Evolutionary conservation across 2,329 filamentous ascomycete species (phyloP), one percentile per base, ranked within the genome.

Genomic region (Alternaria rosae): DNA sequence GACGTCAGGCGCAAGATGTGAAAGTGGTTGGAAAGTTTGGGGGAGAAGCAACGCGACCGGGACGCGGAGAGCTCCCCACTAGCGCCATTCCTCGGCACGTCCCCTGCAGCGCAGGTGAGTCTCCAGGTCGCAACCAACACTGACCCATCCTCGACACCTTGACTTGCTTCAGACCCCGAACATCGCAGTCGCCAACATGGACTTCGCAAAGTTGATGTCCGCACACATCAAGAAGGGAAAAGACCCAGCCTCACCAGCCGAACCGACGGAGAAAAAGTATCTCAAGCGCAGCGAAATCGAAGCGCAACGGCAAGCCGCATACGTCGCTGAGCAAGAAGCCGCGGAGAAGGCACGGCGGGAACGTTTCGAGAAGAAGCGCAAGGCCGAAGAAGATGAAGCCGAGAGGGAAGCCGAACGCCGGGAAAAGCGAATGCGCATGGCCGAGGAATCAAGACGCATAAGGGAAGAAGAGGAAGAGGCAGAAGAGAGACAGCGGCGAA

Each of bases 151-250:
- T 28, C 32, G 6, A 44, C 47, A 54, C 20, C 5, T 28, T n/a
- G 21, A 12, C n/a, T 20, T 17, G 43, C 25, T 13, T 5, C 12
- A 23, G 2, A 45, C 32, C 32, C 25, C 45, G 17, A 17, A 45
- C 15, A 52, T 42, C 15, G 28, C 20, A 50, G 12, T 26, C 50
- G 50, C 52, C 64, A 66, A 64, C 69, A 99, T 99, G 95, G 94
- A 99, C 81, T 99, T 99, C 83, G 93, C 93, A 64, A 88, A 93
- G 35, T 84, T 99, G 50, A 97, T 99, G 92, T 89, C 92, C 74
- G 91, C 93, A 76, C 93, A 97, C 81, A 95, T 99, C 74, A 88
- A 92, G 73, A 96, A 95, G 80, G 85, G 90, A 70, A 92, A 92
- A 79, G 81, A 86, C 57, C 69, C 80, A 43, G 69, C 81, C 43